Evolutionary conservation across 106 monocot genomes (phyloP), one percentile per base, ranked within the genome.

Genomic region (Hemerocallis citrina): DNA sequence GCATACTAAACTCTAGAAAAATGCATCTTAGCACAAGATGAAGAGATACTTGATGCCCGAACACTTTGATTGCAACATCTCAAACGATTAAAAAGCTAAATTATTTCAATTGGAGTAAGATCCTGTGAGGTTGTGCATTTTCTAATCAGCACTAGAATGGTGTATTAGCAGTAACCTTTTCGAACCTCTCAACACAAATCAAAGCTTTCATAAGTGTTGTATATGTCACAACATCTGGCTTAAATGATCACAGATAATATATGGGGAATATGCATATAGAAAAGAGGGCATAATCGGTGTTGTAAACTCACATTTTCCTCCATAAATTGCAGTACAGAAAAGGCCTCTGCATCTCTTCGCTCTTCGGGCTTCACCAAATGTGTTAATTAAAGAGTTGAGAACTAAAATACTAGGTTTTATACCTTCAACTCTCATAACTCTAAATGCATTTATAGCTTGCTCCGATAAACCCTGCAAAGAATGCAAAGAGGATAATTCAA

Each of bases 131-230:
- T 2, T 27, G 2, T 4, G 11, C 9, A 11, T 25, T 25, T 9
- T 10, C 9, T 1, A 17, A 25, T 50, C 13, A 47, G 47, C 10
- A 47, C 1, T 17, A 2, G 8, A 50, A 1, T 50, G 13, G 50
- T 17, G 11, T 27, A 25, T 50, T 50, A 3, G 37, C 66, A 7
- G 0, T 34, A 82, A 94, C 94, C 89, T 83, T 77, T 6, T 96
- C 95, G 70, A 76, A 90, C 59, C 87, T 90, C 75, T 90, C 90
- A 59, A 86, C 90, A 69, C 95, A 90, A 54, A 96, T 81, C 67
- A 96, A 74, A 39, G 82, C 81, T 78, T 96, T 96, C 95, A 96
- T 96, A 46, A 96, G 81, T 35, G 95, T 96, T 56, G 95, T 96
- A 66, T 78, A 96, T 47, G 95, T 96, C 59, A 96, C 90, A 71